Conservation (phyloP, 164 flowering plant genomes). For the Magnolia kwangsiensis region DNA sequence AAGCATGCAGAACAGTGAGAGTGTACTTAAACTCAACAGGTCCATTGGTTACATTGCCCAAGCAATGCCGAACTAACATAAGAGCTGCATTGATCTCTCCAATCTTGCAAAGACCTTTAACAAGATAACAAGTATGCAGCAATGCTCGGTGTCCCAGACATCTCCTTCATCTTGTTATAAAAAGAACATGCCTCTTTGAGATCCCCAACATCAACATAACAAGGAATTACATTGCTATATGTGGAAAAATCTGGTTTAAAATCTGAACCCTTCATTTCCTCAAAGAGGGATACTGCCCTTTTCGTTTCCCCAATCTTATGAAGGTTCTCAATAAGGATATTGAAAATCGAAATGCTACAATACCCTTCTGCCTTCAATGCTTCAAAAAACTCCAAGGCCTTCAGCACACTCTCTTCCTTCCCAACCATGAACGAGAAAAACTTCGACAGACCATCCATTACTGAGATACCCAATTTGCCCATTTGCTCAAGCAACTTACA, state of each 20-base stretch:
- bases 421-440: constrained; percentile 56
- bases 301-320: constrained; percentile 45
- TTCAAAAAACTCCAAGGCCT: constrained; percentile 58
- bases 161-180: constrained; percentile 61
- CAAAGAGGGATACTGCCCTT: constrained; percentile 54
- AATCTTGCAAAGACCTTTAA: constrained; percentile 66
- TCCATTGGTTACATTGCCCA: constrained; percentile 59
- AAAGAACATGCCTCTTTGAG: constrained; percentile 63
- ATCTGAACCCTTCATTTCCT: constrained; percentile 44
- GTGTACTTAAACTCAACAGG: constrained; percentile 83
- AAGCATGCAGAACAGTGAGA: constrained; percentile 62
- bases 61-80: constrained; percentile 78
- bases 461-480: constrained; percentile 47
- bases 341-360: constrained; percentile 54
- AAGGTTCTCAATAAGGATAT: constrained; percentile 66
- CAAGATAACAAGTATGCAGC: constrained; percentile 67
- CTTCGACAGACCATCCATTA: constrained; percentile 49
- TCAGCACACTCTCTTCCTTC: constrained; percentile 32
- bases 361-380: constrained; percentile 52
- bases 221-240: constrained; percentile 58
- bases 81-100: constrained; percentile 76
- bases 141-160: constrained; percentile 51
- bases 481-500: constrained; percentile 51
- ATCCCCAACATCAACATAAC: constrained; percentile 55
- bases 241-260: constrained; percentile 54